Evolutionary conservation across 2,329 filamentous ascomycete genomes (phyloP).

Genomic region (Aureobasidium sp.): DNA sequence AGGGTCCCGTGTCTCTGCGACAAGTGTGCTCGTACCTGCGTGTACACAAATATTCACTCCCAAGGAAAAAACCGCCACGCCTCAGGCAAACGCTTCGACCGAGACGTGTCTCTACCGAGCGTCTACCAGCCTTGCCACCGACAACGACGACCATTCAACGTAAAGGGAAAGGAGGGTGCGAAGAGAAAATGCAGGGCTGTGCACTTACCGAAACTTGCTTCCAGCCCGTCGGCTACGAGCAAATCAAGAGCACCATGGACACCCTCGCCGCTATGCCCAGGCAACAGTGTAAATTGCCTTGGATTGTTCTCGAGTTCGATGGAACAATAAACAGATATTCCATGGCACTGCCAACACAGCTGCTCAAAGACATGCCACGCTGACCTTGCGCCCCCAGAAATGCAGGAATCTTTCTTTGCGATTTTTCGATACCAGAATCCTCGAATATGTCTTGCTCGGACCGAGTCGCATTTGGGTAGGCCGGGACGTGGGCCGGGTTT

Average conservation of each 20-base stretch:
- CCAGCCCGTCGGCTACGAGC: neutral
- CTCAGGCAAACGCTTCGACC: constrained; percentile 1
- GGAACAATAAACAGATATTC: constrained; percentile 34
- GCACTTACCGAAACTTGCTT: neutral
- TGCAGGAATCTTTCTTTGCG: constrained; percentile 27
- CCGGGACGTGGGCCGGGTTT: constrained; percentile 38
- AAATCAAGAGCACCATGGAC: too few species aligned
- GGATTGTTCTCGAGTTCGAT: constrained; percentile 8
- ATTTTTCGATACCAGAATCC: constrained; percentile 20
- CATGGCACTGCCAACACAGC: constrained; percentile 31
- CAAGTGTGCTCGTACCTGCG: neutral
- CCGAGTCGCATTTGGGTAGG: constrained; percentile 29
- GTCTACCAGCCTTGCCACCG: neutral
- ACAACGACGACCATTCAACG: neutral
- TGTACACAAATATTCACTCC: neutral
- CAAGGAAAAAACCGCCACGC: constrained; percentile 2
- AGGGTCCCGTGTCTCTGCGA: constrained; percentile 1
- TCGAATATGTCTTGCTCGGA: constrained; percentile 18
- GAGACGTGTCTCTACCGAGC: neutral
- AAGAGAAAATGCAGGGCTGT: neutral
- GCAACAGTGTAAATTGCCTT: neutral
- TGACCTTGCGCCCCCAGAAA: constrained; percentile 27
- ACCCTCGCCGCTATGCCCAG: neutral
- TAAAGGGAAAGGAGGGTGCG: neutral
- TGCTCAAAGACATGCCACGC: constrained; percentile 35